Evolutionary conservation across 176 grass and related monocot genomes (phyloP), one percentile per base, ranked within the genome.

Genomic region (Avena sativa): DNA sequence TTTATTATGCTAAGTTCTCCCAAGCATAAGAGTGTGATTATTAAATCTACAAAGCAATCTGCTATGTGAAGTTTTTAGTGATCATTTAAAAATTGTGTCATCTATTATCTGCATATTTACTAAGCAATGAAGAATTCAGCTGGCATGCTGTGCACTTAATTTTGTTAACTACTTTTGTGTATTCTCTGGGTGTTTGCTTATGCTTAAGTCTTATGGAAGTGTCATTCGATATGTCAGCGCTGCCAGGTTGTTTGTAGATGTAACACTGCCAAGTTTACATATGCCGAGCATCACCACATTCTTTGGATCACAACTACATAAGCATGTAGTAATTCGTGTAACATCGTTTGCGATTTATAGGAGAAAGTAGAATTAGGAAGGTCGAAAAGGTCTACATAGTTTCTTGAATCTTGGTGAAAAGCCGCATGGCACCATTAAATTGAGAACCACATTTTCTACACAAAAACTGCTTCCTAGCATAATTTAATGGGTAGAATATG

Each of bases 371-470:
- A 15, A 28, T 4, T 76, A 50, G 12, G 4, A 26, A 26, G 12
- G 26, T 75, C 0, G 2, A 26, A 50, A 16, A 76, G 71, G 23
- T 76, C 16, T 8, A 76, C 49, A 0, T 76, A 34, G 49, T 50
- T 34, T 55, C 74, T 55, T 76, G 74, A 76, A 76, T 19, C 49
- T 76, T 55, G 16, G 26, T 43, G 69, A 71, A 71, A 71, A 43
- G 38, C 69, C 38, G 69, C 69, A 46, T 46, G 21, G 16, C 69
- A 71, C 69, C 19, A 71, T 71, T 68, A 20, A 71, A 71, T 71
- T 70, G 30, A 70, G 16, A 70, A 70, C 8, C 34, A 20, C 3
- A 38, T 69, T 16, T 38, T 38, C 66, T 69, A 38, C 66, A 34
- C 30, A 1, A 38, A 38, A 69, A 1, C 32, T 66, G 63, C 28